A percentile compares a stretch with the other conserved stretches of the same genome.
Evolutionary conservation across 495 filamentous ascomycete species (phyloP).

Genomic region (Aspergillus affinis): DNA sequence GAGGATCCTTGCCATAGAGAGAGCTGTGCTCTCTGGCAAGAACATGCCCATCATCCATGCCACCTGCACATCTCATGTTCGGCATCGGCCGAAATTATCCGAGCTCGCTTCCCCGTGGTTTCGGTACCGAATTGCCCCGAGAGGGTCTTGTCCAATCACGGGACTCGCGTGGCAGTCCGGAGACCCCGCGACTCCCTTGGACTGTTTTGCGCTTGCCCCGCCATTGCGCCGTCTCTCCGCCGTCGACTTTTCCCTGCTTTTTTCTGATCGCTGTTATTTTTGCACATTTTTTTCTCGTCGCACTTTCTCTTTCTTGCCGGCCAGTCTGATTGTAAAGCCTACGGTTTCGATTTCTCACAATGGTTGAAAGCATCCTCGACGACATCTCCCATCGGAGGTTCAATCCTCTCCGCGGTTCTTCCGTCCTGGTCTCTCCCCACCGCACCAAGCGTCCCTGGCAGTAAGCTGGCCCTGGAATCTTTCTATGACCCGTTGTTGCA

Average conservation of each 20-base stretch:
- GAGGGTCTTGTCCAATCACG: conserved; percentile 2
- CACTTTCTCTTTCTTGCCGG: conserved; percentile 11
- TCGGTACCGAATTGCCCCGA: neutral
- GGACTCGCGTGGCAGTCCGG: conserved; percentile 6
- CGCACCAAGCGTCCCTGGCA: conserved; percentile 97
- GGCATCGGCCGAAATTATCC: neutral
- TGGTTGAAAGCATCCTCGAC: conserved; percentile 76
- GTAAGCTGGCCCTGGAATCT: conserved; percentile 54
- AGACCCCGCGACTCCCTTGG: conserved; percentile 20
- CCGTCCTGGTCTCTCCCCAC: conserved; percentile 93
- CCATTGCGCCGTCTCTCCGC: conserved; percentile 2
- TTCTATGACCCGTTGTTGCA: neutral
- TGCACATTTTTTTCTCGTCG: conserved; percentile 10
- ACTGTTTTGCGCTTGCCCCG: conserved; percentile 3
- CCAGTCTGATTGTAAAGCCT: neutral
- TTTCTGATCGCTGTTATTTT: neutral
- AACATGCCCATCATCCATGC: no score
- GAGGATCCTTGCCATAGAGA: no score
- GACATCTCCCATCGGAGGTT: conserved; percentile 96
- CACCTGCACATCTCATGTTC: neutral
- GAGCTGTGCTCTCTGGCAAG: no score
- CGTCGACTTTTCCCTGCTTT: conserved; percentile 11
- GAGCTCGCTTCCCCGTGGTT: neutral
- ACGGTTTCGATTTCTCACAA: conserved; percentile 21
- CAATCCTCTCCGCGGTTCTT: conserved; percentile 86